Conservation (phyloP, 1,139 yeast genomes). For the Yamadazyma triangularis region DNA sequence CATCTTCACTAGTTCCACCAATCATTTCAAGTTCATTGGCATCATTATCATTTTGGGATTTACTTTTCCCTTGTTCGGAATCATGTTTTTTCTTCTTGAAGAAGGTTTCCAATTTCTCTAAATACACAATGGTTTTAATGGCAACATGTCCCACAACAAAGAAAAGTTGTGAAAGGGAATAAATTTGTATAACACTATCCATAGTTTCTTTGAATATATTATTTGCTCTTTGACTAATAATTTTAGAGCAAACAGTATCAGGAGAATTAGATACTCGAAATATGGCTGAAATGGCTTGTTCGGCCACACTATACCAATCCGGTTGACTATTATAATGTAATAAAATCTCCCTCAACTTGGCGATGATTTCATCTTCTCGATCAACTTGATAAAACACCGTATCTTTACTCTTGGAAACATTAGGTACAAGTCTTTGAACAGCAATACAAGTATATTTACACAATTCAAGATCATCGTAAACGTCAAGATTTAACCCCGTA, state of each 20-base stretch:
- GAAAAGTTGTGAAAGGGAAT: slow-evolving; percentile 68
- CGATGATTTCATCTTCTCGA: slow-evolving; percentile 59
- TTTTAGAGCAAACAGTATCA: slow-evolving; percentile 59
- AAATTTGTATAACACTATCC: slow-evolving; percentile 23
- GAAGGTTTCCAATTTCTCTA: slow-evolving; percentile 79
- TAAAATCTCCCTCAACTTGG: slow-evolving; percentile 45
- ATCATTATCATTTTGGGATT: slow-evolving; percentile 32
- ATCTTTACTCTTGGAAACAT: slow-evolving; percentile 29
- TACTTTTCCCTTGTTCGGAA: slow-evolving; percentile 30
- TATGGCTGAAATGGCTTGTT: slow-evolving; percentile 81
- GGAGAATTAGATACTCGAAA: slow-evolving; percentile 68
- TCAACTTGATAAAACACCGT: slow-evolving; percentile 32
- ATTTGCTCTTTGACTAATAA: slow-evolving; percentile 53
- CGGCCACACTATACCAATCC: slow-evolving; percentile 91
- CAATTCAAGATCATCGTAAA: slow-evolving; percentile 58
- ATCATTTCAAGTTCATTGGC: slow-evolving; percentile 85
- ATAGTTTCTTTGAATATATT: slow-evolving; percentile 35
- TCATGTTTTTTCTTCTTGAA: slow-evolving; percentile 81
- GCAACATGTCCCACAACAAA: slow-evolving; percentile 92
- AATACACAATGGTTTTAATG: slow-evolving; percentile 73
- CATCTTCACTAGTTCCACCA: slow-evolving; percentile 94
- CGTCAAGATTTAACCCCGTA: slow-evolving; percentile 67
- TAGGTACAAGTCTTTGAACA: slow-evolving; percentile 63
- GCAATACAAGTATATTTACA: slow-evolving; percentile 84
- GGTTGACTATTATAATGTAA: slow-evolving; percentile 52